Conservation (phyloP, 176 grass and related monocot genomes). For the Elaeis guineensis region DNA sequence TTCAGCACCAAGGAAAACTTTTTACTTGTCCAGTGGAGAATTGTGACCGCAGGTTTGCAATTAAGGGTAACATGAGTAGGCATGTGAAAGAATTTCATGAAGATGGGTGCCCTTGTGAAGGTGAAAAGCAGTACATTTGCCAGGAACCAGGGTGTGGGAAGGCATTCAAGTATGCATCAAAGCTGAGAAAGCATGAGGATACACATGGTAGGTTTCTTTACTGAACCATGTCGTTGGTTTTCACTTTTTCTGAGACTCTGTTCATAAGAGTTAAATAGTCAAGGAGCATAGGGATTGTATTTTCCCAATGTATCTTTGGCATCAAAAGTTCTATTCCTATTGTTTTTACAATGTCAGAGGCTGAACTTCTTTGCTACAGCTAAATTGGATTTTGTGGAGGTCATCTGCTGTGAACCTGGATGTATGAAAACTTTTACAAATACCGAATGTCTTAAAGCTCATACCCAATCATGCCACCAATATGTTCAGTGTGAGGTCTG, state of each 20-base stretch:
- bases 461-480: constrained; percentile 40
- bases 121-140: constrained; percentile 34
- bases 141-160: constrained; percentile 57
- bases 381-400: constrained; percentile 58
- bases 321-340: no score
- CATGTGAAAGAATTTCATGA: constrained; percentile 51
- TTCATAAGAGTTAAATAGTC: no score
- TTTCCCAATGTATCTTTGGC: no score
- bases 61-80: constrained; percentile 51
- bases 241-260: no score
- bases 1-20: constrained; percentile 46
- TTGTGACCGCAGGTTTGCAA: constrained; percentile 41
- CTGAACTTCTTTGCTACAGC: constrained; percentile 18
- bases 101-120: constrained; percentile 14
- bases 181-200: constrained; percentile 61
- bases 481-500: constrained; percentile 40
- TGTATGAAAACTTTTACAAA: constrained; percentile 64
- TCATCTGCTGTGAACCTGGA: constrained; percentile 47
- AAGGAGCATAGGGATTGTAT: no score
- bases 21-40: constrained; percentile 40
- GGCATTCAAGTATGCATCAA: constrained; percentile 55
- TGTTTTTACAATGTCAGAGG: not conserved
- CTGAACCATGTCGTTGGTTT: not conserved
- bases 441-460: constrained; percentile 39
- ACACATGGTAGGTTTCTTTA: constrained; percentile 39